Evolutionary conservation across 169 alveolate genomes (phyloP), one percentile per base, ranked within the genome.

Genomic region (Toxoplasma gondii): DNA sequence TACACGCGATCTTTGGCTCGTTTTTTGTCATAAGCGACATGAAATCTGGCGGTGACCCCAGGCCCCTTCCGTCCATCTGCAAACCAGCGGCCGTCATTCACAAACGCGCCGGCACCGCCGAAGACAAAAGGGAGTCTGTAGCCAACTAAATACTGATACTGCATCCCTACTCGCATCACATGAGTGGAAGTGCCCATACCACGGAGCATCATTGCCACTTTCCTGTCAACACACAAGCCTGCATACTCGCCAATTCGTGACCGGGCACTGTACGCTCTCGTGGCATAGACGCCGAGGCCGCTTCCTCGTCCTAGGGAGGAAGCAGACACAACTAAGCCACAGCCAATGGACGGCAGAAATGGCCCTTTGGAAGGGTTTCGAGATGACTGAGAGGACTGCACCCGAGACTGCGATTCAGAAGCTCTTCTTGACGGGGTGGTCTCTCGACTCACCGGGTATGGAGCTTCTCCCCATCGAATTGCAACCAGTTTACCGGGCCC

Each of bases 11-110:
- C 94, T 36, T 86, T 31, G 44, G 93, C 96, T n/a, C 96, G 83
- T 39, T 88, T 53, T 10, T 74, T 43, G n/a, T 94, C 96, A 34
- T 78, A 94, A 80, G 69, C 78, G 24, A 94, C 96, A 38, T 74
- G 88, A 22, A 86, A 88, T 19, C 93, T 93, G 27, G 93, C 96
- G 70, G 88, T 41, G 64, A 86, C 78, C n/a, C 96, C 96, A 16
- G 96, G 96, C 41, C 96, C 96, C 86, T 81, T 88, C 9, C 91
- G 80, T 29, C 96, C 96, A 44, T 83, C 93, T 39, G 96, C 69
- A 67, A 29, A 36, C 94, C 93, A 86, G n/a, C 96, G 54, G 53
- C 96, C 96, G 67, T 93, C 96, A 81, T 93, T 93, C 67, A 88
- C 93, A 91, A 93, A 93, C 49, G 93, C 93, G 58, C 96, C 96